Conservation (phyloP, 371 early-diverging fungal species). For the Apophysomyces trapeziformis region DNA sequence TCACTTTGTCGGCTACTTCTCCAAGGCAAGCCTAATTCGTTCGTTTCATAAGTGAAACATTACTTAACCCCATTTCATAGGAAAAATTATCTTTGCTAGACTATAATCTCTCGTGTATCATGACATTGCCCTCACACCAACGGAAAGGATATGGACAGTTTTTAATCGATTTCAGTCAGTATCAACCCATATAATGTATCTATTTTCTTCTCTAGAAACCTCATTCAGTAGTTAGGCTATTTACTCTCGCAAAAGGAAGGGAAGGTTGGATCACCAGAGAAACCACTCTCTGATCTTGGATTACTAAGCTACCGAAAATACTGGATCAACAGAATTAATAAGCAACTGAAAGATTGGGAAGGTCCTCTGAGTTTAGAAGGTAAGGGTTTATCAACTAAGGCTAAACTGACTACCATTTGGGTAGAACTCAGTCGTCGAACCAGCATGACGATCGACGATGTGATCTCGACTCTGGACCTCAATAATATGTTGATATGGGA, state of each 20-base stretch:
- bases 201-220: not conserved
- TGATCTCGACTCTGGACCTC: conserved; percentile 70
- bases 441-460: conserved; percentile 74
- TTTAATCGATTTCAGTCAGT: conserved; percentile 94
- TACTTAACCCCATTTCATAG: conserved; percentile 30
- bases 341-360: conserved; percentile 36
- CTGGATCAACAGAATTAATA: conserved; percentile 69
- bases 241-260: conserved; percentile 88
- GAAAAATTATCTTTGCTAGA: conserved; percentile 92
- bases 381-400: conserved; percentile 9
- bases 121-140: conserved; percentile 96
- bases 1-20: conserved; percentile 99
- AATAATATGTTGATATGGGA: conserved; percentile 50
- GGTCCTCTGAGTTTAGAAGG: conserved; percentile 52
- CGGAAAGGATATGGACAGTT: conserved; percentile 98
- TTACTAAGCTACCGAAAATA: conserved; percentile 89
- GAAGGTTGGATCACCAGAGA: conserved; percentile 95
- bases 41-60: not conserved
- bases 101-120: conserved; percentile 99
- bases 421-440: conserved; percentile 65
- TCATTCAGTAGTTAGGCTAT: conserved; percentile 63
- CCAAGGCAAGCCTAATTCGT: conserved; percentile 71
- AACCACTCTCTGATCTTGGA: conserved; percentile 98
- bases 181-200: too few relatives aligned
- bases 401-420: not conserved